These are phyloP conservation scores for Mortierella alpina DNA, from an alignment of 192 early-diverging fungal genomes.

Conservation along the genomic window DNA sequence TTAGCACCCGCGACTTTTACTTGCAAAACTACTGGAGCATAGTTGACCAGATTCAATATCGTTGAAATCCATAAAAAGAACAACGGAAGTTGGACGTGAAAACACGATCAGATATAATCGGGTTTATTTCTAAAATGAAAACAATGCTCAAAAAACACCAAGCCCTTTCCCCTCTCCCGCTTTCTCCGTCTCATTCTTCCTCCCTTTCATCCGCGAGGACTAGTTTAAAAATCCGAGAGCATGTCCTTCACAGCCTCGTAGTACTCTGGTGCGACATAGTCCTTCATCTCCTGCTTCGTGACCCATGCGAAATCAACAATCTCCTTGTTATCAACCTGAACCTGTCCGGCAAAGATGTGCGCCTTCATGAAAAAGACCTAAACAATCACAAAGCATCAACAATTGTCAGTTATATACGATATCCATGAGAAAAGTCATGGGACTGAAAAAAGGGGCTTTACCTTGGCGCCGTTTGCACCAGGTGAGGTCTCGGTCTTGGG, in stretches of 20 bases:
- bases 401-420: not conserved
- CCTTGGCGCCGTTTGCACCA: conserved; percentile 58
- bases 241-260: conserved; percentile 65
- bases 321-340: conserved; percentile 65
- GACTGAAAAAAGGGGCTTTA: conserved; percentile 13
- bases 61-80: not conserved
- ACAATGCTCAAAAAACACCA: not conserved
- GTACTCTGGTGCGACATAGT: conserved; percentile 62
- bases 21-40: conserved; percentile 38
- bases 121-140: conserved; percentile 7
- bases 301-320: conserved; percentile 80
- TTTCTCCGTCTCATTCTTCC: not conserved
- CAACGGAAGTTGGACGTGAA: not conserved
- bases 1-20: conserved; percentile 51
- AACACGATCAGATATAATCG: not conserved
- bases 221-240: conserved; percentile 59
- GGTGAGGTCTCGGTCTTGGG: conserved; percentile 29
- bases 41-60: conserved; percentile 40
- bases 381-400: not conserved
- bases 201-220: not conserved
- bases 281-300: conserved; percentile 72
- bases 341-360: conserved; percentile 82
- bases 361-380: conserved; percentile 90
- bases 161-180: not conserved
- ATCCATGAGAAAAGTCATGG: not conserved